Percentiles rank a stretch among this genome's conserved stretches.
phyloP scores from a whole-genome alignment of 805 yeast species.

The Wickerhamomyces sydowiorum region DNA sequence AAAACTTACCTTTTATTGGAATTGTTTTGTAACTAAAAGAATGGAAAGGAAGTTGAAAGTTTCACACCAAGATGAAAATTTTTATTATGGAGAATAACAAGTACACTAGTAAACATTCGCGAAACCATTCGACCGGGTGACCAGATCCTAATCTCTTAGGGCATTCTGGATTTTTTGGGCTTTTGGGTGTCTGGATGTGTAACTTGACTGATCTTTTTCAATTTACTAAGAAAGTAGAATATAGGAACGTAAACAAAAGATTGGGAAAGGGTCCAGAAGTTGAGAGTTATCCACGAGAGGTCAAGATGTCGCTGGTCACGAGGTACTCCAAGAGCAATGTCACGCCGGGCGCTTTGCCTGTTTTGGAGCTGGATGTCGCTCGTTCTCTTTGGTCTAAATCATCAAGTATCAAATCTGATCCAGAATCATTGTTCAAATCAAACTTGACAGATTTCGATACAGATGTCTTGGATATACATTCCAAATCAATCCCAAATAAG shows the following conservation, averaged over 20 bases:
- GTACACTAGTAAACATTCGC: background rate
- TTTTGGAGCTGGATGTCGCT: slow-evolving; percentile 18
- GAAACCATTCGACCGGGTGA: too few relatives aligned
- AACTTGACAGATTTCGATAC: slow-evolving; percentile 11
- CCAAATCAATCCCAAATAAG: slow-evolving; percentile 30
- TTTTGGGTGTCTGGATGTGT: too few relatives aligned
- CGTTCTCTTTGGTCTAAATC: slow-evolving; percentile 16
- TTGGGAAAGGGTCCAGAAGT: background rate
- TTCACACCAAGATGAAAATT: background rate
- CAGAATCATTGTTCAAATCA: slow-evolving; percentile 15
- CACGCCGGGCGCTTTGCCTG: background rate
- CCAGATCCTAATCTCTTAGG: too few relatives aligned
- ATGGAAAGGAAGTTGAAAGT: background rate
- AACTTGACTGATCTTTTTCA: too few relatives aligned
- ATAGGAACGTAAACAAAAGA: background rate
- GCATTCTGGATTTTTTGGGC: too few relatives aligned
- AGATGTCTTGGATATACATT: slow-evolving; percentile 25
- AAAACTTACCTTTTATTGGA: background rate
- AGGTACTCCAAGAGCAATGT: slow-evolving; percentile 8
- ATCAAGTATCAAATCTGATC: slow-evolving; percentile 6
- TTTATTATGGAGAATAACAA: background rate
- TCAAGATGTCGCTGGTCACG: slow-evolving; percentile 9
- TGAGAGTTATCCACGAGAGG: too few relatives aligned
- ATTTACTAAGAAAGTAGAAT: too few relatives aligned
- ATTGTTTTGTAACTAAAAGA: background rate